Conservation (phyloP, 1,284 basidiomycete genomes). For the Pyrrhoderma noxium region DNA sequence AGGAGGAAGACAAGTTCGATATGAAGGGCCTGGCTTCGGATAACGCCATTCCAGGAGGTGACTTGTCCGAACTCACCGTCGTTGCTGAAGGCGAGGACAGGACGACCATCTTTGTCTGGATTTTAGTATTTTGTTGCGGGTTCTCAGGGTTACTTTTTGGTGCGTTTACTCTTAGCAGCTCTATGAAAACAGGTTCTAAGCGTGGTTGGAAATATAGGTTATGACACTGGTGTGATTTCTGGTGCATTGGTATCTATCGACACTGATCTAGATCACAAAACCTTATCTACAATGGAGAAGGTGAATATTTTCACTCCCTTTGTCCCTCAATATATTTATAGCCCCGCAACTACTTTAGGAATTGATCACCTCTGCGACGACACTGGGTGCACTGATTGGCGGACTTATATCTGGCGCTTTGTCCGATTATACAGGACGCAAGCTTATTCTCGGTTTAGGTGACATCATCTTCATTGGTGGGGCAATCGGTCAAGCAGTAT, state of each 20-base stretch:
- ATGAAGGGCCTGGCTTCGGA: no score
- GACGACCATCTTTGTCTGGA: constrained; percentile 66
- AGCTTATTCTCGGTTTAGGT: constrained; percentile 60
- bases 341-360: constrained; percentile 39
- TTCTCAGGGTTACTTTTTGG: constrained; percentile 77
- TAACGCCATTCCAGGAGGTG: constrained; percentile 26
- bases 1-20: no score
- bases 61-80: constrained; percentile 54
- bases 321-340: background rate
- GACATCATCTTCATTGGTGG: constrained; percentile 74
- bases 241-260: constrained; percentile 71
- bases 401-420: constrained; percentile 64
- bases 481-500: constrained; percentile 61
- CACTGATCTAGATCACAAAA: constrained; percentile 53
- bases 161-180: constrained; percentile 21
- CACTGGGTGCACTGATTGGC: constrained; percentile 70
- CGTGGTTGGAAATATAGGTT: constrained; percentile 36
- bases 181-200: no score
- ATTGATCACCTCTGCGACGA: constrained; percentile 76
- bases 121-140: constrained; percentile 55
- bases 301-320: constrained; percentile 27
- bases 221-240: constrained; percentile 76
- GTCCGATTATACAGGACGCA: constrained; percentile 68
- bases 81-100: constrained; percentile 64
- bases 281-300: constrained; percentile 60